Conservation (phyloP, 768 basidiomycete genomes). For the Termitomyces sp. region DNA sequence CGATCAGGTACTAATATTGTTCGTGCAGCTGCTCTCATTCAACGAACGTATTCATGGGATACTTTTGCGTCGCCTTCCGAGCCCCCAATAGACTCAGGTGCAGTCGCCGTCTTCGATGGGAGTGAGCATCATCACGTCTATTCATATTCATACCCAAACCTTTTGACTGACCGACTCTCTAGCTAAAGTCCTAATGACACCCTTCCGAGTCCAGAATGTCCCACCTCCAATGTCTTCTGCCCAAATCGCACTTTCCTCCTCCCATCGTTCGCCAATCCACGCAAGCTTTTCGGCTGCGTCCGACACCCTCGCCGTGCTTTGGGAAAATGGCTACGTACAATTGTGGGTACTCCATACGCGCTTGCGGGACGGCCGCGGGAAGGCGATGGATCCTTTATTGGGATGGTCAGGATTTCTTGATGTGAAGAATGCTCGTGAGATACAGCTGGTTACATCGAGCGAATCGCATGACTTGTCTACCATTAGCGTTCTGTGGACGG, state of each 20-base stretch:
- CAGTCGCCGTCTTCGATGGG: constrained; percentile 87
- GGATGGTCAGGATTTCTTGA: constrained; percentile 29
- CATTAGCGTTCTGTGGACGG: constrained; percentile 37
- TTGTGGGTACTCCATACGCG: constrained; percentile 69
- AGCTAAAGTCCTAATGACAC: constrained; percentile 81
- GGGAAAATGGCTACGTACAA: constrained; percentile 63
- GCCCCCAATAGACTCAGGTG: constrained; percentile 73
- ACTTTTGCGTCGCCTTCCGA: constrained; percentile 54
- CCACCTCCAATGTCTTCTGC: constrained; percentile 97
- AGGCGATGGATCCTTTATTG: constrained; percentile 51
- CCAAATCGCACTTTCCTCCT: constrained; percentile 28
- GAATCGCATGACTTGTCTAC: constrained; percentile 11
- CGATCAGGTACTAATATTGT: neutral
- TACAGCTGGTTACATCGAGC: constrained; percentile 14
- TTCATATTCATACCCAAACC: neutral
- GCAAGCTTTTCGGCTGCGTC: constrained; percentile 50
- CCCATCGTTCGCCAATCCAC: constrained; percentile 55
- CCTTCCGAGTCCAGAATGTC: constrained; percentile 89
- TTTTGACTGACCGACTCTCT: constrained; percentile 23
- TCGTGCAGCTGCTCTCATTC: constrained; percentile 45
- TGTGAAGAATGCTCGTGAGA: constrained; percentile 27
- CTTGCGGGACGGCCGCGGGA: constrained; percentile 48
- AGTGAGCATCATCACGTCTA: constrained; percentile 39
- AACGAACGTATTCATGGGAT: constrained; percentile 72
- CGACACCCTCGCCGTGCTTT: constrained; percentile 63